A percentile compares a stretch with the other conserved stretches of the same genome.
phyloP scores from a whole-genome alignment of 2,329 filamentous ascomycete species.

The Aciculosporium take region DNA sequence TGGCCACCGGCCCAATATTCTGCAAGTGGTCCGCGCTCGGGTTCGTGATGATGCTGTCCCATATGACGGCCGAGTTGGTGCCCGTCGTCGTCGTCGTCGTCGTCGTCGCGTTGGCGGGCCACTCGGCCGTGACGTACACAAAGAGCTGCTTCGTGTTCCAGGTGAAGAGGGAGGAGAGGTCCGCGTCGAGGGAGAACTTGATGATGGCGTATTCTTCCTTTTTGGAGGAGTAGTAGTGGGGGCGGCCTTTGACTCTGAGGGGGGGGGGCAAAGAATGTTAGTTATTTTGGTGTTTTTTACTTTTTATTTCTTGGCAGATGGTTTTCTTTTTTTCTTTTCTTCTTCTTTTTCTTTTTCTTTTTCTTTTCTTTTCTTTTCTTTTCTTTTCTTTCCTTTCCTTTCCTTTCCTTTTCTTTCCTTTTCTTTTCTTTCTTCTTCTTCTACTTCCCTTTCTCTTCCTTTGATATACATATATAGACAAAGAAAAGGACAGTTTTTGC shows the following conservation, averaged over 20 bases:
- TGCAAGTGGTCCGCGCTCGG: constrained; percentile 48
- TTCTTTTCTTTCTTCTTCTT: not conserved
- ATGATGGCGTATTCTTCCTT: constrained; percentile 94
- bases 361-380: not conserved
- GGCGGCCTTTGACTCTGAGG: constrained; percentile 68
- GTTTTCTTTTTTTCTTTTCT: not conserved
- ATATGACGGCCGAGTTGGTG: constrained; percentile 71
- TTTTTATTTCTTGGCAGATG: not conserved
- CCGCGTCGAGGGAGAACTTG: constrained; percentile 82
- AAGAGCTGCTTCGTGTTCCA: constrained; percentile 99
- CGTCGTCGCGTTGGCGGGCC: constrained; percentile 36
- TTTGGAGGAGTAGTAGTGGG: constrained; percentile 89
- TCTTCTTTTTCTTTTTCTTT: not conserved
- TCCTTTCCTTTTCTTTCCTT: too few species aligned
- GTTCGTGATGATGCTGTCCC: constrained; percentile 85
- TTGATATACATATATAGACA: too few species aligned
- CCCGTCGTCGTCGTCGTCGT: too few species aligned
- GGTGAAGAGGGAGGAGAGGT: constrained; percentile 84
- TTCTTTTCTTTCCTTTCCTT: not conserved
- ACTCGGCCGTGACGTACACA: constrained; percentile 81
- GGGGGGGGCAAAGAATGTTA: not conserved
- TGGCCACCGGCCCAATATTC: constrained; percentile 43
- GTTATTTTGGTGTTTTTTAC: too few species aligned
- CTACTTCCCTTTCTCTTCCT: too few species aligned
- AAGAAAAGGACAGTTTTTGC: not conserved